Percentiles rank a stretch among this genome's conserved stretches.
Conservation (phyloP, 495 filamentous ascomycete genomes). For the Evansstolkia leycettana region DNA sequence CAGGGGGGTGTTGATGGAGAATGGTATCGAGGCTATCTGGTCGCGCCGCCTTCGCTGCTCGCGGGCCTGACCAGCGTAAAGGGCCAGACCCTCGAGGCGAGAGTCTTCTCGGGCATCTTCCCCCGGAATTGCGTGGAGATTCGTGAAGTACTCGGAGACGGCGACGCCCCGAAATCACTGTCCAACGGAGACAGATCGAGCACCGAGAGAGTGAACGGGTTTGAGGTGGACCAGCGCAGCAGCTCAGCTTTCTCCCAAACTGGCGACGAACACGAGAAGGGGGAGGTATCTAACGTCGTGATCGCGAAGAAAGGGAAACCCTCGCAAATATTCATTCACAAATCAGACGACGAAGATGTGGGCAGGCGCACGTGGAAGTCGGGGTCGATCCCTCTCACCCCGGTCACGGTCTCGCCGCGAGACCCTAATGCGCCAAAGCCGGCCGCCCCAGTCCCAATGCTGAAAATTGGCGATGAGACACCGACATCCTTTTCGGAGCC, state of each 20-base stretch:
- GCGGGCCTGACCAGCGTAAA: slow-evolving; percentile 85
- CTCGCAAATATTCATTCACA: slow-evolving; percentile 29
- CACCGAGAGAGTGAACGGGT: background rate
- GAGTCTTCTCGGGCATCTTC: slow-evolving; percentile 96
- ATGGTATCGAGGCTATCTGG: slow-evolving; percentile 92
- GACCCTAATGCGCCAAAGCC: slow-evolving; percentile 57
- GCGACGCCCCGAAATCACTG: slow-evolving; percentile 13
- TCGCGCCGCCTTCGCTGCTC: slow-evolving; percentile 85
- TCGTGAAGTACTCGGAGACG: slow-evolving; percentile 59
- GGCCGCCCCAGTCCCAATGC: slow-evolving; percentile 86
- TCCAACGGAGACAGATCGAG: background rate
- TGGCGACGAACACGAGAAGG: slow-evolving; percentile 12
- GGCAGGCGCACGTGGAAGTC: slow-evolving; percentile 17
- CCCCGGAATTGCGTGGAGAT: slow-evolving; percentile 85
- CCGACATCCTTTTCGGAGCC: slow-evolving; percentile 80
- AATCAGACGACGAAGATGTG: slow-evolving; percentile 21
- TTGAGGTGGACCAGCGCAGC: slow-evolving; percentile 7
- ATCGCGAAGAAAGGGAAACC: slow-evolving; percentile 31
- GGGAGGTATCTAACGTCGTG: slow-evolving; percentile 27
- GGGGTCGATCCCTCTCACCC: slow-evolving; percentile 23
- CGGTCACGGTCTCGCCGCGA: slow-evolving; percentile 22
- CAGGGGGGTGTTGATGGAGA: slow-evolving; percentile 73
- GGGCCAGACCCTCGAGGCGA: slow-evolving; percentile 85
- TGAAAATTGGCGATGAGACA: slow-evolving; percentile 95
- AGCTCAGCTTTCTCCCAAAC: slow-evolving; percentile 18